A percentile compares a stretch with the other conserved stretches of the same genome.
Conservation (phyloP, 192 early-diverging fungal genomes). For the Rhizophagus sp. region DNA sequence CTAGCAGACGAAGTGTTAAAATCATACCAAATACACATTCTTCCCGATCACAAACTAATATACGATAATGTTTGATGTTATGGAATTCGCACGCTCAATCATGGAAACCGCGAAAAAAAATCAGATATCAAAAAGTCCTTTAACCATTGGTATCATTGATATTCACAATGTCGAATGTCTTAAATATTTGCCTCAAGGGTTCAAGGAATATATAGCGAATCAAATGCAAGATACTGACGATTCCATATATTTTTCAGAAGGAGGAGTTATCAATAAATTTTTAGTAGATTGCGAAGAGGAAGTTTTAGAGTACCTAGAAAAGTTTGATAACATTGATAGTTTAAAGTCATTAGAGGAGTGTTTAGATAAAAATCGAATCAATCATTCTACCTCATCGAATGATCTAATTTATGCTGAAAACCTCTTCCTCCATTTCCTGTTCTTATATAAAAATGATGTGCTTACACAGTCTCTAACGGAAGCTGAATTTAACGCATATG, state of each 20-base stretch:
- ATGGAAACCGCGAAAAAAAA: slow-evolving; percentile 1
- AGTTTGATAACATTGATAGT: slow-evolving; percentile 14
- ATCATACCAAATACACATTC: not conserved
- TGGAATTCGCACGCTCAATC: not conserved
- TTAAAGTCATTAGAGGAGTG: slow-evolving; percentile 1
- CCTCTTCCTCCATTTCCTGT: slow-evolving; percentile 6
- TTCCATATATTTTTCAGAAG: not conserved
- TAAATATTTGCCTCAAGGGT: slow-evolving; percentile 16
- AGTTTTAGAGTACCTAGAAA: slow-evolving; percentile 1
- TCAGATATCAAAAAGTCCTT: slow-evolving; percentile 6
- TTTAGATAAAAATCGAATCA: slow-evolving; percentile 21
- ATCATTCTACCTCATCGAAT: not conserved
- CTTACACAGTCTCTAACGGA: slow-evolving; percentile 1
- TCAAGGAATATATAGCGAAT: slow-evolving; percentile 14
- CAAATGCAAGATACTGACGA: not conserved
- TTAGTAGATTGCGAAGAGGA: slow-evolving; percentile 14
- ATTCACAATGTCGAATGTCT: slow-evolving; percentile 15
- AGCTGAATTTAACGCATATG: slow-evolving; percentile 11
- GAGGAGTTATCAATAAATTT: not conserved
- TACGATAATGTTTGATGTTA: not conserved
- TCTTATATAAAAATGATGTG: slow-evolving; percentile 11
- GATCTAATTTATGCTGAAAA: slow-evolving; percentile 21
- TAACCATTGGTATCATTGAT: slow-evolving; percentile 7
- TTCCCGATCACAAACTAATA: slow-evolving; percentile 4
- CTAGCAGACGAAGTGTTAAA: slow-evolving; percentile 14